Conservation (phyloP, 1,139 yeast species). For the Zhuliangozyma parablackwelliae region DNA sequence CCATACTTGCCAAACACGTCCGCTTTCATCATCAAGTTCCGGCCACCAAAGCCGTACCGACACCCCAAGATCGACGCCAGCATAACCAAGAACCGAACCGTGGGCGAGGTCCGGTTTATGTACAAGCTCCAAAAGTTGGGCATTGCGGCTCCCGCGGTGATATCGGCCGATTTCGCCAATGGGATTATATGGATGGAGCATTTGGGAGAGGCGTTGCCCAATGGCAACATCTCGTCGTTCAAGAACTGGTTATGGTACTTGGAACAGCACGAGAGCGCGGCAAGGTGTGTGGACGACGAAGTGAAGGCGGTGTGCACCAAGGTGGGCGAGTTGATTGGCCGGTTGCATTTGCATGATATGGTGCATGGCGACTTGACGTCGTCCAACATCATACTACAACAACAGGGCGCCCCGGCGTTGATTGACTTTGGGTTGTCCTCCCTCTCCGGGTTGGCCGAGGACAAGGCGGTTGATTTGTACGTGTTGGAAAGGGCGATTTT, state of each 20-base stretch:
- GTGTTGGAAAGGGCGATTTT: conserved; percentile 88
- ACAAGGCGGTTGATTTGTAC: conserved; percentile 92
- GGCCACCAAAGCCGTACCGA: conserved; percentile 87
- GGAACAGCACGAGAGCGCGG: conserved; percentile 27
- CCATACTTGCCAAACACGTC: conserved; percentile 17
- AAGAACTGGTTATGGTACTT: conserved; percentile 70
- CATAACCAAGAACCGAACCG: conserved; percentile 75
- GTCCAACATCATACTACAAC: conserved; percentile 70
- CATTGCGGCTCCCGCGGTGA: conserved; percentile 62
- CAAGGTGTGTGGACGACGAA: conserved; percentile 25
- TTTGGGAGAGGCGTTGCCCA: conserved; percentile 49
- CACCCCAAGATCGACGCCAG: conserved; percentile 77
- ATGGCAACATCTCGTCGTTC: conserved; percentile 52
- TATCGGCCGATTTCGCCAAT: conserved; percentile 67
- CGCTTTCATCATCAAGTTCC: conserved; percentile 64
- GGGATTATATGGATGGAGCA: conserved; percentile 91
- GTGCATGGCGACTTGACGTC: conserved; percentile 95
- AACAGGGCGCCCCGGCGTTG: conserved; percentile 46
- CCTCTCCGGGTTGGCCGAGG: conserved; percentile 76
- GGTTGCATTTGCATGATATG: conserved; percentile 70
- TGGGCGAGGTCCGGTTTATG: conserved; percentile 79
- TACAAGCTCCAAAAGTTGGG: conserved; percentile 53
- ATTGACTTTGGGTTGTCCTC: conserved; percentile 91
- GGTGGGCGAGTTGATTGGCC: conserved; percentile 71
- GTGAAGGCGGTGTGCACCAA: conserved; percentile 40